Evolutionary conservation across 2,329 filamentous ascomycete species (phyloP).

Genomic region (Scedosporium apiospermum): DNA sequence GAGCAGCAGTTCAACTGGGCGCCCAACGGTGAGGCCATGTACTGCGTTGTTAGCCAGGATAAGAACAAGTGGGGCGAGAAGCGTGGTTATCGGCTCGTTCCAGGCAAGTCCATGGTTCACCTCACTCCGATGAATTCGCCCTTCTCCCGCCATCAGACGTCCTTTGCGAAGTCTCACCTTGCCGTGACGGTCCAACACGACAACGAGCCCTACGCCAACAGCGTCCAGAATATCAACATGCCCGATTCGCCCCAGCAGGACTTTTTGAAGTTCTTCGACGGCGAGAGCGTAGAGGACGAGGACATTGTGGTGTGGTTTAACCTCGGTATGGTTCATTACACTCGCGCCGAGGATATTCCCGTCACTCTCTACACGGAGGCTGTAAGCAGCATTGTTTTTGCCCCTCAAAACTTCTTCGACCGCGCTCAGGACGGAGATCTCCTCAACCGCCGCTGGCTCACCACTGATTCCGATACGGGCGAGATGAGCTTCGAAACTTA

Average conservation of each 20-base stretch:
- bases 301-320: constrained; percentile 43
- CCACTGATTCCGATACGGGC: constrained; percentile 13
- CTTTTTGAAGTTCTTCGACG: constrained; percentile 32
- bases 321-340: constrained; percentile 47
- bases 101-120: constrained; percentile 24
- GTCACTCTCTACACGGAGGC: constrained; percentile 23
- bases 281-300: constrained; percentile 10
- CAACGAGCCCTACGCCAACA: constrained; percentile 27
- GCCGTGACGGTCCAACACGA: constrained; percentile 36
- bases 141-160: constrained; percentile 26
- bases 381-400: constrained; percentile 21
- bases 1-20: constrained; percentile 27
- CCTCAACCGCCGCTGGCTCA: constrained; percentile 23
- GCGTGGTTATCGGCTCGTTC: constrained; percentile 34
- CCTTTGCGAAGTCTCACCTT: constrained; percentile 34
- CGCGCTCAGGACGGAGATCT: constrained; percentile 26
- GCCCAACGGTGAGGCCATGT: constrained; percentile 32
- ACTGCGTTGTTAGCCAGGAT: constrained; percentile 34
- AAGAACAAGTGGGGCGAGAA: constrained; percentile 37
- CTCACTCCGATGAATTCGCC: constrained; percentile 34
- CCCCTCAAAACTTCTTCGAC: constrained; percentile 23
- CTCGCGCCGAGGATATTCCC: constrained; percentile 29
- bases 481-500: constrained; percentile 20
- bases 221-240: constrained; percentile 27
- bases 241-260: constrained; percentile 32